Percentiles rank a stretch among this genome's conserved stretches.
Evolutionary conservation across 2,329 filamentous ascomycete genomes (phyloP).

Genomic region (Venturia oleaginea): DNA sequence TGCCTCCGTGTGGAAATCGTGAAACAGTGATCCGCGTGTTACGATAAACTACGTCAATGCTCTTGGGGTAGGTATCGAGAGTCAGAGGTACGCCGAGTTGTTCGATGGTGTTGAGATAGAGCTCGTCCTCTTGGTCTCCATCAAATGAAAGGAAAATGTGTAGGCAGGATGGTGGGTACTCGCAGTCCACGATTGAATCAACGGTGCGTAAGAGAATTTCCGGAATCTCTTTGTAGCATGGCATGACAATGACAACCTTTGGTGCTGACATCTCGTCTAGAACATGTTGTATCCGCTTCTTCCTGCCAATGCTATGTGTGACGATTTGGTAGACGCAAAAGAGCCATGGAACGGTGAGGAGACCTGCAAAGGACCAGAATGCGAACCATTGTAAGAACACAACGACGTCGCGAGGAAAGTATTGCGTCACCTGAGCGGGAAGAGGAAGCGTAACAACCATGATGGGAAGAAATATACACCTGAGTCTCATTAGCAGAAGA

Average conservation of each 20-base stretch:
- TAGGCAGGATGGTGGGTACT: conserved; percentile 85
- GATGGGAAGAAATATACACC: conserved; percentile 78
- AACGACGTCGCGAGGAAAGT: conserved; percentile 64
- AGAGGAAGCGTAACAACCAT: conserved; percentile 90
- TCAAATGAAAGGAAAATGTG: conserved; percentile 96
- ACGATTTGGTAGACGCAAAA: conserved; percentile 89
- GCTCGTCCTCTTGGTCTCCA: conserved; percentile 76
- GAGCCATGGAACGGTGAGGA: conserved; percentile 83
- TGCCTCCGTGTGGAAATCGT: conserved; percentile 85
- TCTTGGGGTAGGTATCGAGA: conserved; percentile 71
- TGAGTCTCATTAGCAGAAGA: conserved; percentile 31
- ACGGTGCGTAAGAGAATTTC: conserved; percentile 76
- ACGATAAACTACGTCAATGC: conserved; percentile 82
- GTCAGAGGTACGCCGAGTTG: conserved; percentile 73
- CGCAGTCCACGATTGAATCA: conserved; percentile 85
- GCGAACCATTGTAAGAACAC: conserved; percentile 81
- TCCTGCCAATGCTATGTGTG: conserved; percentile 74
- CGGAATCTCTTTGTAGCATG: conserved; percentile 87
- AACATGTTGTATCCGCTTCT: conserved; percentile 71
- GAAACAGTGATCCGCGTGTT: conserved; percentile 81
- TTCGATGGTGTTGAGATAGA: conserved; percentile 79
- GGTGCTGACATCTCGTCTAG: conserved; percentile 79
- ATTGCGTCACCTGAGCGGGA: conserved; percentile 58
- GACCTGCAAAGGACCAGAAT: conserved; percentile 82
- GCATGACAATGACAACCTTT: conserved; percentile 94